Conservation (phyloP, 345 rosid genomes). For the Abelmoschus esculentus region DNA sequence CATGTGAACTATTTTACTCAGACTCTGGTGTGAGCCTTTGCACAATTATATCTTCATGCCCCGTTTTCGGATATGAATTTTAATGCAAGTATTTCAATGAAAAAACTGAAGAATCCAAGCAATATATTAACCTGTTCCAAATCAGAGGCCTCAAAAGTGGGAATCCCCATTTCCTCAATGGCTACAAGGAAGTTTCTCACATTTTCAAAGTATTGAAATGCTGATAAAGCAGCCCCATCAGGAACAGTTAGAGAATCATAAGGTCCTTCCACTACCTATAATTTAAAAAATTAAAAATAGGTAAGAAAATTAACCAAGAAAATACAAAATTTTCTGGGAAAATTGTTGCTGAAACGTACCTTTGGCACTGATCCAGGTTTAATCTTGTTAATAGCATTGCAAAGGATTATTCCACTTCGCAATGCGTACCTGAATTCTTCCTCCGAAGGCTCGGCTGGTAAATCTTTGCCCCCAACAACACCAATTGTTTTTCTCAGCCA, state of each 20-base stretch:
- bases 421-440: slow-evolving; percentile 89
- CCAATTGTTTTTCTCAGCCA: slow-evolving; percentile 79
- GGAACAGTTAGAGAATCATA: slow-evolving; percentile 52
- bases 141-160: slow-evolving; percentile 87
- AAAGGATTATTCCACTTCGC: slow-evolving; percentile 84
- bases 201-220: slow-evolving; percentile 84
- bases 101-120: too few species aligned
- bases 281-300: background rate
- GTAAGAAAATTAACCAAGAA: background rate
- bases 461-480: slow-evolving; percentile 68
- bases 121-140: slow-evolving; percentile 56
- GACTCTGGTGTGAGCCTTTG: background rate
- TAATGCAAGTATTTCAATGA: too few species aligned
- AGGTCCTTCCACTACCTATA: slow-evolving; percentile 76
- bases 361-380: slow-evolving; percentile 74
- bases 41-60: background rate
- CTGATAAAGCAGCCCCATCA: slow-evolving; percentile 93
- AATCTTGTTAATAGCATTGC: slow-evolving; percentile 81
- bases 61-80: background rate
- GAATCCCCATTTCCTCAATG: slow-evolving; percentile 68
- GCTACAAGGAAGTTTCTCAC: slow-evolving; percentile 80
- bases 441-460: slow-evolving; percentile 83
- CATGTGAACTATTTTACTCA: too few species aligned
- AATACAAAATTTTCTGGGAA: background rate
- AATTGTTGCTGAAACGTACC: slow-evolving; percentile 24